Evolutionary conservation across 2,329 filamentous ascomycete species (phyloP).

Genomic region (Diplodia intermedia): DNA sequence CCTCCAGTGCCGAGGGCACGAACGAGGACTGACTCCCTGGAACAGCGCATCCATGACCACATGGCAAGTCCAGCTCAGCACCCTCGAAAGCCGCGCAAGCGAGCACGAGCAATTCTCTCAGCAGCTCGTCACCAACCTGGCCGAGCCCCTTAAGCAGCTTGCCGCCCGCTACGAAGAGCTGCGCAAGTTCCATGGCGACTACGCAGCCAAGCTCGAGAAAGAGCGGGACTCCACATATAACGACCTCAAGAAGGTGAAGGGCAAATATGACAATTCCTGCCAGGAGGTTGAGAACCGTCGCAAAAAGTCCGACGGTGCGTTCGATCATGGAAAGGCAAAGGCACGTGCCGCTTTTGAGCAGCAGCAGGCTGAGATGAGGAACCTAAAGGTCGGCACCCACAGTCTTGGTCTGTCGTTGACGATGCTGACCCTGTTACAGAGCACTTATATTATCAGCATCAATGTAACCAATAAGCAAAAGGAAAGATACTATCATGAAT

Average conservation of each 20-base stretch:
- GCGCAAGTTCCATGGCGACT: slow-evolving; percentile 88
- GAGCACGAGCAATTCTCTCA: slow-evolving; percentile 88
- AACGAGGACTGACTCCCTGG: slow-evolving; percentile 36
- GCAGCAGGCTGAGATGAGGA: slow-evolving; percentile 94
- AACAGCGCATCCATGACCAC: slow-evolving; percentile 89
- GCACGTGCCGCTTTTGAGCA: slow-evolving; percentile 91
- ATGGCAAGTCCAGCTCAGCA: slow-evolving; percentile 92
- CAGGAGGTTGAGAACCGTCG: slow-evolving; percentile 93
- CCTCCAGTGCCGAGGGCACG: slow-evolving; percentile 25
- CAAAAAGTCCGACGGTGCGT: slow-evolving; percentile 94
- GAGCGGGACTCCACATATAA: slow-evolving; percentile 84
- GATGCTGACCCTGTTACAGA: slow-evolving; percentile 56
- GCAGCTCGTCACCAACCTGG: slow-evolving; percentile 79
- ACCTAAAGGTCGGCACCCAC: slow-evolving; percentile 67
- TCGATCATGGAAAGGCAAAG: slow-evolving; percentile 84
- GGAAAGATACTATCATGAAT: slow-evolving; percentile 96
- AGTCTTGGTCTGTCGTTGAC: slow-evolving; percentile 1
- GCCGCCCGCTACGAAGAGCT: slow-evolving; percentile 83
- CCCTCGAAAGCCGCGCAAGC: slow-evolving; percentile 82
- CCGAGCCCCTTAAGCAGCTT: slow-evolving; percentile 82
- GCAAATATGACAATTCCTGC: slow-evolving; percentile 89
- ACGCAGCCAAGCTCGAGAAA: slow-evolving; percentile 84
- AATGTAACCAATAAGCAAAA: slow-evolving; percentile 98
- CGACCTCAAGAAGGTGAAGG: slow-evolving; percentile 88
- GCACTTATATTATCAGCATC: slow-evolving; percentile 95